phyloP scores from a whole-genome alignment of 2,329 filamentous ascomycete genomes.

The Gnomoniopsis smithogilvyi region DNA sequence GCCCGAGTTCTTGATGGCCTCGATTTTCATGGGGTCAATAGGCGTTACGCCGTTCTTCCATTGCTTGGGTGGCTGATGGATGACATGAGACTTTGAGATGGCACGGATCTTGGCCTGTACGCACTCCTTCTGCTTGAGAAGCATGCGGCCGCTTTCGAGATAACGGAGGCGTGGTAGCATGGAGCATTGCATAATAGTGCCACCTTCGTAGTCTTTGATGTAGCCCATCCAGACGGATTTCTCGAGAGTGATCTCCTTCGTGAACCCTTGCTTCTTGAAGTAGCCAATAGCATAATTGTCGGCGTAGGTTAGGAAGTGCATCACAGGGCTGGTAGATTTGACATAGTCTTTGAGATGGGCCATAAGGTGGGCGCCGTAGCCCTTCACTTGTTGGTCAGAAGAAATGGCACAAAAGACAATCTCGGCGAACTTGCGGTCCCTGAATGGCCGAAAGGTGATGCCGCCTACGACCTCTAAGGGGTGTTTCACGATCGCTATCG shows the following conservation, averaged over 20 bases:
- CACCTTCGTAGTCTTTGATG: conserved; percentile 98
- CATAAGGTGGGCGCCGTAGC: conserved; percentile 97
- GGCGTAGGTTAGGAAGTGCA: conserved; percentile 98
- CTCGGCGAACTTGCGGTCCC: conserved; percentile 87
- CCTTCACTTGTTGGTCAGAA: conserved; percentile 97
- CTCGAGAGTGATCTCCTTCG: conserved; percentile 94
- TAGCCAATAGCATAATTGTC: conserved; percentile 99
- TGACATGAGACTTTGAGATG: conserved; percentile 81
- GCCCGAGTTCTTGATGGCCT: conserved; percentile 85
- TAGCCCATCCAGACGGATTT: conserved; percentile 97
- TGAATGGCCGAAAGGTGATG: conserved; percentile 95
- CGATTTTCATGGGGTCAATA: conserved; percentile 83
- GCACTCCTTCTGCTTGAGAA: conserved; percentile 94
- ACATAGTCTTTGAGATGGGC: conserved; percentile 97
- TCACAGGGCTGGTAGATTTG: conserved; percentile 92
- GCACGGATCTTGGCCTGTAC: conserved; percentile 93
- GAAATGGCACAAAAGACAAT: conserved; percentile 99
- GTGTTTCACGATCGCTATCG: conserved; percentile 96
- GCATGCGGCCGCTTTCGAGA: conserved; percentile 87
- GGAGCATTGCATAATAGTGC: conserved; percentile 98
- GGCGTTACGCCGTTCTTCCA: conserved; percentile 72
- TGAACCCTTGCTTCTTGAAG: conserved; percentile 99
- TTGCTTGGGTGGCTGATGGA: conserved; percentile 80
- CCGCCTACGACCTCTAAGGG: conserved; percentile 94
- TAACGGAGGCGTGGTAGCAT: conserved; percentile 96